These are phyloP conservation scores for Podospora tetraspora DNA, from an alignment of 495 filamentous ascomycete genomes.

Conservation along the genomic window DNA sequence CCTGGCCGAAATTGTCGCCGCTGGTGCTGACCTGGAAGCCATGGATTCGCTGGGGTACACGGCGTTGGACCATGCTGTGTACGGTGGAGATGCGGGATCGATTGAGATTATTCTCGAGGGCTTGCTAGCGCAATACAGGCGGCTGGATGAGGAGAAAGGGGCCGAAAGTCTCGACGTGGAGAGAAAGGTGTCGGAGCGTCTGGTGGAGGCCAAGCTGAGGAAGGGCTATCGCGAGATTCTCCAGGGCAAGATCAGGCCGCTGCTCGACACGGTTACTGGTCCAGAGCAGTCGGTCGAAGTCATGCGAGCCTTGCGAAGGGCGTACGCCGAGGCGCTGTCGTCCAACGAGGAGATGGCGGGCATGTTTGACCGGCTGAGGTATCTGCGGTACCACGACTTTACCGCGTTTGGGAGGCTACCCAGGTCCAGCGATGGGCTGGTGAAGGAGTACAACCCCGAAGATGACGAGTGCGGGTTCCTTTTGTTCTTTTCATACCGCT, in stretches of 20 bases:
- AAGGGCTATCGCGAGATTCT: conserved; percentile 31
- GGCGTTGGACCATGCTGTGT: conserved; percentile 31
- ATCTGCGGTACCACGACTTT: conserved; percentile 19
- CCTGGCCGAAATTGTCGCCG: conserved; percentile 23
- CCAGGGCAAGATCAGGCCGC: conserved; percentile 27
- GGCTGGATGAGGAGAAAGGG: not conserved
- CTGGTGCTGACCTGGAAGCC: conserved; percentile 25
- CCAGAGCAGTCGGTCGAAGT: not conserved
- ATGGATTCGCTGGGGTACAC: conserved; percentile 29
- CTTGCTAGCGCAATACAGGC: conserved; percentile 1
- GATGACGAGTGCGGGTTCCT: conserved; percentile 13
- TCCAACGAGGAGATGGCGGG: conserved; percentile 8
- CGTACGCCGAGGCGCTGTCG: conserved; percentile 18
- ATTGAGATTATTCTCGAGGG: conserved; percentile 22
- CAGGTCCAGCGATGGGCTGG: conserved; percentile 20
- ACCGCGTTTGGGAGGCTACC: conserved; percentile 16
- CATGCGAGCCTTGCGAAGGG: conserved; percentile 14
- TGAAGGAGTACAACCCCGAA: not conserved
- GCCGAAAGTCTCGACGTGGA: not conserved
- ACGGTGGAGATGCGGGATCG: conserved; percentile 16
- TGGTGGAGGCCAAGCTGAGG: conserved; percentile 20
- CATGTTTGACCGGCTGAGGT: conserved; percentile 21
- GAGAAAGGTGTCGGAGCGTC: not conserved
- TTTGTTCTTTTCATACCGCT: conserved; percentile 29
- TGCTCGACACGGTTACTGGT: conserved; percentile 9